phyloP scores from a whole-genome alignment of 257 asterid species.

The Solanum neorickii region DNA sequence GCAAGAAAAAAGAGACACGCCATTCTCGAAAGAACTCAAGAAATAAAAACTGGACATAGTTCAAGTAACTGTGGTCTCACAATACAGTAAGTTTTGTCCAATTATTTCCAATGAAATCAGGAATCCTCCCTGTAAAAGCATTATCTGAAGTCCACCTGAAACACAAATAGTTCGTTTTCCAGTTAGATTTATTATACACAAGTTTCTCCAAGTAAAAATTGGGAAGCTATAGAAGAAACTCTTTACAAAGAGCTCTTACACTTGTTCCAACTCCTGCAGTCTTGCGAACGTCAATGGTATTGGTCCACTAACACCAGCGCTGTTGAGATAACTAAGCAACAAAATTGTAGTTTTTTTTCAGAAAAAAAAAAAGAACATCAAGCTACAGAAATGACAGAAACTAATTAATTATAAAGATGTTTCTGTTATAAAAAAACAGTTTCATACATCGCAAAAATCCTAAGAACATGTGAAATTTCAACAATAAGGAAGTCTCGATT shows the following conservation, averaged over 20 bases:
- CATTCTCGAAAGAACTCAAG: background rate
- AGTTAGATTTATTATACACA: background rate
- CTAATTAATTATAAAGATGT: background rate
- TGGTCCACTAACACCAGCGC: slow-evolving; percentile 48
- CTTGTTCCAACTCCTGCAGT: slow-evolving; percentile 20
- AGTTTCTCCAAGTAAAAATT: background rate
- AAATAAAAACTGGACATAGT: background rate
- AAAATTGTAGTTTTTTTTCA: background rate
- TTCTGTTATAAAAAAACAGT: background rate
- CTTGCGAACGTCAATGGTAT: slow-evolving; percentile 41
- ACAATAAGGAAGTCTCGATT: background rate
- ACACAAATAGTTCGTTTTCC: slow-evolving; percentile 2
- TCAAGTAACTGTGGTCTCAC: slow-evolving; percentile 29
- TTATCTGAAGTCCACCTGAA: slow-evolving; percentile 61
- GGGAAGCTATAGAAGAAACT: background rate
- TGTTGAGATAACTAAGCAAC: slow-evolving; percentile 31
- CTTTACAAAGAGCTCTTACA: slow-evolving; percentile 22
- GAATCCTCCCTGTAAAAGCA: slow-evolving; percentile 57
- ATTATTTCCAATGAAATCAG: slow-evolving; percentile 57
- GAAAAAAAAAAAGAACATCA: background rate
- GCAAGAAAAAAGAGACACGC: background rate
- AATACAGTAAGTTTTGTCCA: slow-evolving; percentile 38
- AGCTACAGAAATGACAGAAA: background rate
- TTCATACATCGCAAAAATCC: background rate
- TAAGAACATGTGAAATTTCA: background rate